These are phyloP conservation scores for Hyphodiscus sp. DNA, from an alignment of 2,329 filamentous ascomycete genomes.

Conservation along the genomic window DNA sequence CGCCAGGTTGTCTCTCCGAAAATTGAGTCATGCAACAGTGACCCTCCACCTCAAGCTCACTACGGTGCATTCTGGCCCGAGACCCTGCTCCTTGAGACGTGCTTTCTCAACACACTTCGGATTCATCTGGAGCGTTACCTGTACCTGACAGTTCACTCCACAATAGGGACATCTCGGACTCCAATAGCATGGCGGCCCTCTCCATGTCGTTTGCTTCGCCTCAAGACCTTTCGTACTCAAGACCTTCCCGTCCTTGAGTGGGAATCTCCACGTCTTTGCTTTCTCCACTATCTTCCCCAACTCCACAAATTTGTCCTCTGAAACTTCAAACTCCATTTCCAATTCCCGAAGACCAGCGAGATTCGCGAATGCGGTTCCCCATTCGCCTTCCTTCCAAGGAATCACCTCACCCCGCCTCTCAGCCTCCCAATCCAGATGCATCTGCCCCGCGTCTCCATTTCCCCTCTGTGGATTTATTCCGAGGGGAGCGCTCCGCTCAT, in stretches of 20 bases:
- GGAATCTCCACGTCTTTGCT: conserved; percentile 21
- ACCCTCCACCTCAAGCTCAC: neutral
- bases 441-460: conserved; percentile 1
- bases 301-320: conserved; percentile 21
- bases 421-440: conserved; percentile 3
- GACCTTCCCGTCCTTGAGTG: conserved; percentile 7
- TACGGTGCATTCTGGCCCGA: neutral
- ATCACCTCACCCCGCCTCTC: neutral
- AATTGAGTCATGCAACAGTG: neutral
- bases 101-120: conserved; percentile 1
- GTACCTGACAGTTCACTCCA: neutral
- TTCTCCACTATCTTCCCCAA: conserved; percentile 17
- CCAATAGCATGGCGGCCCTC: conserved; percentile 10
- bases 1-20: no score
- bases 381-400: conserved; percentile 5
- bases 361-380: conserved; percentile 17
- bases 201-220: conserved; percentile 6
- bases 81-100: neutral
- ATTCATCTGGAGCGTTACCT: neutral
- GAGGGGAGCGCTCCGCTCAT: conserved; percentile 14
- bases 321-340: conserved; percentile 22
- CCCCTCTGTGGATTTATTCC: conserved; percentile 16
- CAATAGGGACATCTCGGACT: conserved; percentile 17
- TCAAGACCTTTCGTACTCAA: conserved; percentile 12
- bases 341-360: conserved; percentile 13